Percentiles rank a stretch among this genome's conserved stretches.
Evolutionary conservation across 768 basidiomycete genomes (phyloP).

Genomic region (Naganishia vishniacii): DNA sequence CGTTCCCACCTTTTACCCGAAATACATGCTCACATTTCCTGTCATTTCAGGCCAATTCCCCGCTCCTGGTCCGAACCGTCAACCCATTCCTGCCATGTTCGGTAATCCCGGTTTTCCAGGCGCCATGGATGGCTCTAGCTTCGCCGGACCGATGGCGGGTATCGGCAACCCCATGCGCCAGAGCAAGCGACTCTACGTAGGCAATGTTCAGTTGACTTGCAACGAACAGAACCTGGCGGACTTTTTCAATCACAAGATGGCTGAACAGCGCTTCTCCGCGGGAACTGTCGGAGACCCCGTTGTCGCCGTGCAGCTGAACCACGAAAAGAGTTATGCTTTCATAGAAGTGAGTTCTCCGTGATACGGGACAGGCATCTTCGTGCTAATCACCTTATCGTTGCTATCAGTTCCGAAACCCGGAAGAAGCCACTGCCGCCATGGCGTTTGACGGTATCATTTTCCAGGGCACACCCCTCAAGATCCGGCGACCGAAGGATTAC

Average conservation of each 20-base stretch:
- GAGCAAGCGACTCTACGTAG: constrained; percentile 90
- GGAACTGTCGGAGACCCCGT: constrained; percentile 68
- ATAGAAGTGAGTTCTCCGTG: constrained; percentile 65
- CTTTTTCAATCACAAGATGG: constrained; percentile 96
- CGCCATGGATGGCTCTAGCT: constrained; percentile 17
- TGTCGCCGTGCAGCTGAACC: constrained; percentile 88
- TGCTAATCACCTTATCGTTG: not conserved
- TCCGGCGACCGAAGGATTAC: constrained; percentile 96
- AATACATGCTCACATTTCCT: not conserved
- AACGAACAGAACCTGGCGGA: constrained; percentile 86
- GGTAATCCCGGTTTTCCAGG: constrained; percentile 30
- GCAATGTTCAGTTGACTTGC: constrained; percentile 89
- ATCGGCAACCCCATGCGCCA: constrained; percentile 60
- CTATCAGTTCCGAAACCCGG: constrained; percentile 87
- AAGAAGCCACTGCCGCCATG: constrained; percentile 94
- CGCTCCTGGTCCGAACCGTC: constrained; percentile 83
- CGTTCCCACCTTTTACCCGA: not conserved
- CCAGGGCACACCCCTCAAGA: constrained; percentile 89
- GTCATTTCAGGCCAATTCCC: constrained; percentile 75
- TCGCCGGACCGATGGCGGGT: constrained; percentile 29
- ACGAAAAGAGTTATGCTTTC: constrained; percentile 98
- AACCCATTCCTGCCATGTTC: constrained; percentile 28
- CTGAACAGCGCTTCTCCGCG: constrained; percentile 55
- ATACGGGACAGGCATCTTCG: not conserved
- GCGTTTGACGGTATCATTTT: constrained; percentile 96